phyloP scores from a whole-genome alignment of 441 rosid genomes.

The Isatis lusitanica region DNA sequence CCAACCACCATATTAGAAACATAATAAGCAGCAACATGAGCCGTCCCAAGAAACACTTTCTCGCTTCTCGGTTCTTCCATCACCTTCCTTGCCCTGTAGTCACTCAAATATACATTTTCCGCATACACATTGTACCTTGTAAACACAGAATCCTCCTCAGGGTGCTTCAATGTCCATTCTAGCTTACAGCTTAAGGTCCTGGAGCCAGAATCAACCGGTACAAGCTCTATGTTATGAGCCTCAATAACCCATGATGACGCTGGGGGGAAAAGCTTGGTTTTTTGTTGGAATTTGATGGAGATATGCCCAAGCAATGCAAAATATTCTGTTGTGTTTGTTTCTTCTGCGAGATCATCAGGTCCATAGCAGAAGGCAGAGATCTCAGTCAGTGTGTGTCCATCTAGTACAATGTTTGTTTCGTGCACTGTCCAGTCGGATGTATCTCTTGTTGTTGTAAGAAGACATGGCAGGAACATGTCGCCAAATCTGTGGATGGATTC shows the following conservation, averaged over 20 bases:
- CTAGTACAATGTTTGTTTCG: conserved; percentile 45
- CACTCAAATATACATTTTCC: conserved; percentile 28
- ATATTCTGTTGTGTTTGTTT: conserved; percentile 31
- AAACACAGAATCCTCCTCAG: conserved; percentile 25
- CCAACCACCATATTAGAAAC: conserved; percentile 50
- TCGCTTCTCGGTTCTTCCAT: conserved; percentile 9
- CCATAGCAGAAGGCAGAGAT: conserved; percentile 62
- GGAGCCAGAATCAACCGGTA: conserved; percentile 39
- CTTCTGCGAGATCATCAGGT: conserved; percentile 28
- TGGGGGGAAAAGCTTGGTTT: conserved; percentile 40
- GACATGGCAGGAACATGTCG: conserved; percentile 43
- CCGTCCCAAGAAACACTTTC: conserved; percentile 52
- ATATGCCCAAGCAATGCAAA: conserved; percentile 64
- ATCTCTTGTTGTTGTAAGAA: conserved; percentile 26
- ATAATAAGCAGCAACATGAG: conserved; percentile 57
- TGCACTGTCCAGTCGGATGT: conserved; percentile 48
- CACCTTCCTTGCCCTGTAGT: conserved; percentile 19
- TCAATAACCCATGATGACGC: conserved; percentile 53
- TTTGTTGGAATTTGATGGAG: conserved; percentile 32
- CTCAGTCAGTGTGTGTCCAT: conserved; percentile 49
- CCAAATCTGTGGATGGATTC: conserved; percentile 40
- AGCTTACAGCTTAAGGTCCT: conserved; percentile 47
- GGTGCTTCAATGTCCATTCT: conserved; percentile 50
- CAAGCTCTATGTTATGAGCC: conserved; percentile 41
- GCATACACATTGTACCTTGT: conserved; percentile 57